Evolutionary conservation across 345 rosid genomes (phyloP), one percentile per base, ranked within the genome.

Genomic region (Gossypium australe): DNA sequence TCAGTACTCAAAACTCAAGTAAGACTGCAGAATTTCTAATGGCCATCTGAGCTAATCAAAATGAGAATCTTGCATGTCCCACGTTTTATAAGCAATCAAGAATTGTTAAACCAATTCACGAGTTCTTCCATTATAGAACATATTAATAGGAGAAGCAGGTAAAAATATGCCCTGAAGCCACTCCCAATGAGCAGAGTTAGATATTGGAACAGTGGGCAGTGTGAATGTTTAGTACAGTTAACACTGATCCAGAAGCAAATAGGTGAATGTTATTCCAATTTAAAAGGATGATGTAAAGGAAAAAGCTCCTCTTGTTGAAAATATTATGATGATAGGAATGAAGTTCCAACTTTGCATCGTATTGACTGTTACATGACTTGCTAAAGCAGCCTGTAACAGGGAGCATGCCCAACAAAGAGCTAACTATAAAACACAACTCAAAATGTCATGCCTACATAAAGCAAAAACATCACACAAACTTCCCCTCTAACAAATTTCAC

Each of bases 1-100:
- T 17, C 72, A 27, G 72, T 27, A 51, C 22, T 25, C 38, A 88
- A 20, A 13, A 18, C 14, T 65, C 22, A 48, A 66, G 53, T 66
- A 66, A 48, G 57, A 13, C 25, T 29, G 44, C 2, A 20, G 47
- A 51, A 27, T 27, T 47, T 29, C 45, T 27, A 51, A 51, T 51
- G 25, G 14, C 14, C 45, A 27, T 29, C 51, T 20, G 25, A 69
- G 29, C 16, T 29, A 9, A 41, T 65, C 25, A 43, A 16, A 65
- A 65, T 18, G 52, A 65, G 44, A 43, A 62, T 16, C 22, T 16
- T 51, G 44, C 60, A 52, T 70, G 11, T 29, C 73, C 7, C 7
- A 70, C 3, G 27, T 52, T 69, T 17, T 10, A 20, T 20, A 29
- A 70, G 13, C 16, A 16, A 29, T 14, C 44, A 14, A 49, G 43